Conservation (phyloP, 106 monocot genomes). For the Posidonia australis region DNA sequence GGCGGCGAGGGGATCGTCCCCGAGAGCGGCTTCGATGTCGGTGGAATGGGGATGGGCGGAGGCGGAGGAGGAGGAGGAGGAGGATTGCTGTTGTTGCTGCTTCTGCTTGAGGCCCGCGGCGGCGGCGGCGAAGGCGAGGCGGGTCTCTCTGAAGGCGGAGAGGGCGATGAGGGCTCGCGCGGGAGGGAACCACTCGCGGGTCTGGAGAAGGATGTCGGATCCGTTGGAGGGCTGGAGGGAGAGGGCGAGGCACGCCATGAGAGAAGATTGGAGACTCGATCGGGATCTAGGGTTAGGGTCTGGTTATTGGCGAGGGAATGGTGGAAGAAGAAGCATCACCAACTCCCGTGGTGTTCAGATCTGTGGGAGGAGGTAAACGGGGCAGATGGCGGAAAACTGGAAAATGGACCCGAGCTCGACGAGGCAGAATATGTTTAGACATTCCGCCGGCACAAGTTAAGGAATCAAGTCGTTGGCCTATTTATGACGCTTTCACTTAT, state of each 20-base stretch:
- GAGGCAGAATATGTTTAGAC: neutral
- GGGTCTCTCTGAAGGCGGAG: slow-evolving; percentile 63
- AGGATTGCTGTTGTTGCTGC: neutral
- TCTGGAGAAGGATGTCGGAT: slow-evolving; percentile 82
- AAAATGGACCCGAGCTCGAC: neutral
- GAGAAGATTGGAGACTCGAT: neutral
- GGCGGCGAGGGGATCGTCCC: slow-evolving; percentile 94
- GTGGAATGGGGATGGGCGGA: slow-evolving; percentile 15
- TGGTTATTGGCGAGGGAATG: neutral
- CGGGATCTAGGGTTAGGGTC: slow-evolving; percentile 19
- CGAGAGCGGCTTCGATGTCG: slow-evolving; percentile 52
- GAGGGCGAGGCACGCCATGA: slow-evolving; percentile 97
- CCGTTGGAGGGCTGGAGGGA: slow-evolving; percentile 86
- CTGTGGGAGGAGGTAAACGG: neutral
- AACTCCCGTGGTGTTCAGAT: neutral
- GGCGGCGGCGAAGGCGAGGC: slow-evolving; percentile 45
- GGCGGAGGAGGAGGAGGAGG: slow-evolving; percentile 10
- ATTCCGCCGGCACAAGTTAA: neutral
- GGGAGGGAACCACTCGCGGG: slow-evolving; percentile 74
- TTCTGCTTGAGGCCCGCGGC: slow-evolving; percentile 7
- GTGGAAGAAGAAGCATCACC: neutral
- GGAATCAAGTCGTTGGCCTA: too few relatives aligned
- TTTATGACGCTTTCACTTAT: too few relatives aligned
- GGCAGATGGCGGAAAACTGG: neutral
- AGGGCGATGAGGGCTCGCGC: slow-evolving; percentile 66